Evolutionary conservation across 2,329 filamentous ascomycete genomes (phyloP).

Genomic region (Hymenoscyphus linearis): DNA sequence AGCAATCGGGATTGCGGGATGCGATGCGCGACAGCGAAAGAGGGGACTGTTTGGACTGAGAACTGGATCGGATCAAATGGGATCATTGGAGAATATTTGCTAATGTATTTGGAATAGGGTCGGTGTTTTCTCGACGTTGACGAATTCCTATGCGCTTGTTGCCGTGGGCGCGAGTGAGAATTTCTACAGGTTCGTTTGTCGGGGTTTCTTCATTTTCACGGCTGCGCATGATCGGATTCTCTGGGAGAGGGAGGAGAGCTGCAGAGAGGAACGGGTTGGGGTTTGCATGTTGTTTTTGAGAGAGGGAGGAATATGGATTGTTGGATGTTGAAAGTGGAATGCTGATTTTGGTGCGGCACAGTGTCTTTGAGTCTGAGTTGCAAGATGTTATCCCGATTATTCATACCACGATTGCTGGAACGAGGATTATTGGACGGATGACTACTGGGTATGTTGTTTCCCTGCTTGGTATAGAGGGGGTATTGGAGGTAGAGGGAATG

Average conservation of each 20-base stretch:
- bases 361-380: slow-evolving; percentile 95
- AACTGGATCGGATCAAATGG: background rate
- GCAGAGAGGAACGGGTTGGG: background rate
- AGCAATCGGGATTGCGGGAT: no score
- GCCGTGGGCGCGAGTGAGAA: slow-evolving; percentile 95
- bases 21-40: background rate
- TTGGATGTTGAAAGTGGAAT: slow-evolving; percentile 7
- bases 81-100: background rate
- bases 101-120: slow-evolving; percentile 54
- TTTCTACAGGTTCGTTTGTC: slow-evolving; percentile 72
- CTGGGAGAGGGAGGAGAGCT: no score
- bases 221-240: no score
- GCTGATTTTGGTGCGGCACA: slow-evolving; percentile 32
- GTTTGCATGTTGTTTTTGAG: background rate
- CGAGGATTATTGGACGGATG: slow-evolving; percentile 89
- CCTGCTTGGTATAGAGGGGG: background rate
- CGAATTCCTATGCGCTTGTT: slow-evolving; percentile 93
- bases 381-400: slow-evolving; percentile 97
- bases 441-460: slow-evolving; percentile 68
- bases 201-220: no score
- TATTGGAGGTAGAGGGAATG: background rate
- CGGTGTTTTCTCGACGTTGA: slow-evolving; percentile 93
- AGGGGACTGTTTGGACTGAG: no score
- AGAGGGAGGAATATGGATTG: slow-evolving; percentile 5
- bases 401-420: slow-evolving; percentile 93